These are phyloP conservation scores for Asterochloris sp. DNA, from an alignment of 139 green algal genomes.

Conservation along the genomic window DNA sequence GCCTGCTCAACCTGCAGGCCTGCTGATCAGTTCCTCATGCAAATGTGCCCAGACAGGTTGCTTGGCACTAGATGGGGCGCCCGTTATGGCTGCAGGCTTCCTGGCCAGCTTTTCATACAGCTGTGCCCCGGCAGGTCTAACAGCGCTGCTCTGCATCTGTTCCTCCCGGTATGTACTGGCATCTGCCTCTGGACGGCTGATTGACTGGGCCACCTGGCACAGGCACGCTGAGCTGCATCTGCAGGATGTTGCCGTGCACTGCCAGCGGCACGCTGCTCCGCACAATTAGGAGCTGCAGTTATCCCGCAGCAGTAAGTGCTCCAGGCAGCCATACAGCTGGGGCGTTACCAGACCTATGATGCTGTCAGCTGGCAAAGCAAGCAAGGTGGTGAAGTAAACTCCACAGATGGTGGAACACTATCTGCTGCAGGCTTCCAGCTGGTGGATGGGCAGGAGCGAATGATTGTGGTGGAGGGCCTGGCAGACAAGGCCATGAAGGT, in stretches of 20 bases:
- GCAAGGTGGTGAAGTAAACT: slow-evolving; percentile 8
- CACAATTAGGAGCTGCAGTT: too few relatives aligned
- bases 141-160: too few relatives aligned
- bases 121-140: too few relatives aligned
- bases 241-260: too few relatives aligned
- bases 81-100: too few relatives aligned
- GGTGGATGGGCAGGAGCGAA: slow-evolving; percentile 48
- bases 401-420: slow-evolving; percentile 12
- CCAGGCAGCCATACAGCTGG: too few relatives aligned
- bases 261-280: too few relatives aligned
- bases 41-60: not conserved
- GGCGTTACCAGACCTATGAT: not conserved
- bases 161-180: too few relatives aligned
- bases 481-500: slow-evolving; percentile 28
- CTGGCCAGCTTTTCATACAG: too few relatives aligned
- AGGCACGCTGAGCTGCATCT: not conserved
- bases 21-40: not conserved
- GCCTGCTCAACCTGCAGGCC: not conserved
- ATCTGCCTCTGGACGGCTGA: too few relatives aligned
- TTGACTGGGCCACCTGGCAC: not conserved
- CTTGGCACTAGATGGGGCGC: not conserved
- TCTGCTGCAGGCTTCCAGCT: slow-evolving; percentile 51
- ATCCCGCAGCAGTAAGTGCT: too few relatives aligned
- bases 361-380: not conserved
- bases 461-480: slow-evolving; percentile 55